Conservation (phyloP, 306 rosid species). For the Betula pendula region DNA sequence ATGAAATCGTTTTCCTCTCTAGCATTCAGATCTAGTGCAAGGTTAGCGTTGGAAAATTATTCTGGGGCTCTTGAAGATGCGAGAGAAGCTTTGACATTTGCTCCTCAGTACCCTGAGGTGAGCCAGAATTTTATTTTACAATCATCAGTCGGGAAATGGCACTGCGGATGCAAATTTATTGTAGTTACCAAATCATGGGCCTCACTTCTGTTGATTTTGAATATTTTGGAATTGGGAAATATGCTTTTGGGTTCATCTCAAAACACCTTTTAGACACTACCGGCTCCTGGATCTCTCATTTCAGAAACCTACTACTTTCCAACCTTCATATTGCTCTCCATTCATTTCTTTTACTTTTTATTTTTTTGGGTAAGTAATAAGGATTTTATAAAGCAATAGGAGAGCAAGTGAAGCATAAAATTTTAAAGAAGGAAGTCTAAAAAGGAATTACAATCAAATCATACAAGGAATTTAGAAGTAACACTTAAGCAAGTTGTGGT, state of each 20-base stretch:
- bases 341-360: no score
- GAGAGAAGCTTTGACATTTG: conserved; percentile 57
- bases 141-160: conserved; percentile 3
- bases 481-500: not conserved
- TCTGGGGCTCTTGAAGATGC: conserved; percentile 78
- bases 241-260: conserved; percentile 4
- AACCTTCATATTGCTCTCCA: no score
- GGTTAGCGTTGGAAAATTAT: conserved; percentile 65
- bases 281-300: not conserved
- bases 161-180: conserved; percentile 16
- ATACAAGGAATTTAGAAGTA: not conserved
- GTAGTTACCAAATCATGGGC: not conserved
- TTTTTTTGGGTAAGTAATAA: no score
- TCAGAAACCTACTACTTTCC: not conserved
- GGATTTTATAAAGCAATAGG: no score
- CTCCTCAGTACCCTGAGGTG: conserved; percentile 72
- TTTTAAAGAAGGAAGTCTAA: not conserved
- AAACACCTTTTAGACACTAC: conserved; percentile 19
- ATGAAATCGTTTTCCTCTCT: conserved; percentile 14
- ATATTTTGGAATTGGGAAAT: not conserved
- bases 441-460: not conserved
- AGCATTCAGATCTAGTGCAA: conserved; percentile 61
- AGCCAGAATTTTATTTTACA: conserved; percentile 13
- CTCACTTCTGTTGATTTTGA: conserved; percentile 1
- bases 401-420: not conserved